Percentiles rank a stretch among this genome's conserved stretches.
Conservation (phyloP, 768 basidiomycete species). For the Aureoboletus auriporus region DNA sequence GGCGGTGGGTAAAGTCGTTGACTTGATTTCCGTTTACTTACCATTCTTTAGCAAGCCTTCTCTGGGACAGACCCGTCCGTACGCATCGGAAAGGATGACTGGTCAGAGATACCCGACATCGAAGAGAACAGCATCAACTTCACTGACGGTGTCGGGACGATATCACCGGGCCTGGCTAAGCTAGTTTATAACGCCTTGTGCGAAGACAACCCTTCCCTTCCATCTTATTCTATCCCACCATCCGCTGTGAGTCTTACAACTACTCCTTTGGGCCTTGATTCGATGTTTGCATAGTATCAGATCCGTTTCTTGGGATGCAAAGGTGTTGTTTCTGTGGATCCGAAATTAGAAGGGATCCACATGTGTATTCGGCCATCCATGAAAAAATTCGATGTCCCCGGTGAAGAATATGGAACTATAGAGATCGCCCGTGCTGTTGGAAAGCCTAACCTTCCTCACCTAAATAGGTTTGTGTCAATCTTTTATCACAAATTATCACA, state of each 20-base stretch:
- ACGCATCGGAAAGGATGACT: slow-evolving; percentile 48
- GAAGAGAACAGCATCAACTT: slow-evolving; percentile 41
- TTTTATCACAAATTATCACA: not conserved
- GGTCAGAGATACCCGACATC: slow-evolving; percentile 62
- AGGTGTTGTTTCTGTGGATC: slow-evolving; percentile 73
- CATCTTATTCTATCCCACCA: slow-evolving; percentile 40
- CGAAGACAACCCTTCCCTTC: slow-evolving; percentile 34
- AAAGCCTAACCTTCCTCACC: slow-evolving; percentile 55
- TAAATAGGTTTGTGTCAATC: slow-evolving; percentile 65
- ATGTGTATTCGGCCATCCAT: slow-evolving; percentile 73
- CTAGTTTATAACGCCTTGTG: slow-evolving; percentile 59
- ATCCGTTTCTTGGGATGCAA: slow-evolving; percentile 84
- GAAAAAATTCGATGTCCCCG: slow-evolving; percentile 64
- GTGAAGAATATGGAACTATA: slow-evolving; percentile 50
- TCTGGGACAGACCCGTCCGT: slow-evolving; percentile 78
- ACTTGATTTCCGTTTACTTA: slow-evolving; percentile 3
- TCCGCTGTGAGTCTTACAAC: slow-evolving; percentile 50
- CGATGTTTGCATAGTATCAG: slow-evolving; percentile 49
- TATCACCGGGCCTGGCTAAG: slow-evolving; percentile 54
- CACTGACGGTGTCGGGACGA: slow-evolving; percentile 82
- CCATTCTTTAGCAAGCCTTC: slow-evolving; percentile 55
- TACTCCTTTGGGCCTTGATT: not conserved
- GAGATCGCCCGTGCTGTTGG: slow-evolving; percentile 70
- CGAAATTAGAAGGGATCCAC: slow-evolving; percentile 45
- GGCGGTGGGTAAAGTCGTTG: slow-evolving; percentile 31